A percentile compares a stretch with the other conserved stretches of the same genome.
phyloP scores from a whole-genome alignment of 345 rosid genomes.

The Xanthoceras sorbifolium region DNA sequence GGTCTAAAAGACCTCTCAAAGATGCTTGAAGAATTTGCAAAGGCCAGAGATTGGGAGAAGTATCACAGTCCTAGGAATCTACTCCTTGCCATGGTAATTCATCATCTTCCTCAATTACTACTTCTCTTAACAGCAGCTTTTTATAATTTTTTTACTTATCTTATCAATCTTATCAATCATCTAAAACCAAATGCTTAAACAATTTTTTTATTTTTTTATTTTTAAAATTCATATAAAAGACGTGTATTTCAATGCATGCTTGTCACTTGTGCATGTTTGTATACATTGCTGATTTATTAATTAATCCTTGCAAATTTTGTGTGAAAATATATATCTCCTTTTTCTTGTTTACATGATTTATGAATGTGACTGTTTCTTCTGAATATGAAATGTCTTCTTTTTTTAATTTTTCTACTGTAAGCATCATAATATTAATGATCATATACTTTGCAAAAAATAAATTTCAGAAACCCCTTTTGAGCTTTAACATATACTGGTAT shows the following conservation, averaged over 20 bases:
- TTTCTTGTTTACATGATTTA: background rate
- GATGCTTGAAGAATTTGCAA: slow-evolving; percentile 48
- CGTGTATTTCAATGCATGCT: background rate
- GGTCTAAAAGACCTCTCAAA: slow-evolving; percentile 46
- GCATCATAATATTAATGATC: background rate
- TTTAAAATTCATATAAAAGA: background rate
- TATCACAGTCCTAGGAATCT: slow-evolving; percentile 52
- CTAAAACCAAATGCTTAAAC: background rate
- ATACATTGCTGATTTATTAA: background rate
- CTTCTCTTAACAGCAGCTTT: background rate
- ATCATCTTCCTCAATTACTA: background rate
- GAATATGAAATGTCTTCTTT: background rate
- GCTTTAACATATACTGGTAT: background rate
- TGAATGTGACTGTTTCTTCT: background rate
- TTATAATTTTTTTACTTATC: background rate
- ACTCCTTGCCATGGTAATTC: slow-evolving; percentile 53
- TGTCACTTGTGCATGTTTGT: background rate
- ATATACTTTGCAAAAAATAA: background rate
- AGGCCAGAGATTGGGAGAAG: slow-evolving; percentile 50
- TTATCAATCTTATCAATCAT: too few relatives aligned
- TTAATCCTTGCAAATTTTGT: too few relatives aligned
- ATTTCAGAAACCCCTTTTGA: background rate
- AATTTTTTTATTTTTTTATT: too few relatives aligned
- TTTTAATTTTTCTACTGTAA: too few relatives aligned
- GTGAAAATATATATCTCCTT: background rate